Percentiles rank a stretch among this genome's conserved stretches.
These are phyloP conservation scores for Lactarius vividus DNA, from an alignment of 768 basidiomycete genomes.

Conservation along the genomic window DNA sequence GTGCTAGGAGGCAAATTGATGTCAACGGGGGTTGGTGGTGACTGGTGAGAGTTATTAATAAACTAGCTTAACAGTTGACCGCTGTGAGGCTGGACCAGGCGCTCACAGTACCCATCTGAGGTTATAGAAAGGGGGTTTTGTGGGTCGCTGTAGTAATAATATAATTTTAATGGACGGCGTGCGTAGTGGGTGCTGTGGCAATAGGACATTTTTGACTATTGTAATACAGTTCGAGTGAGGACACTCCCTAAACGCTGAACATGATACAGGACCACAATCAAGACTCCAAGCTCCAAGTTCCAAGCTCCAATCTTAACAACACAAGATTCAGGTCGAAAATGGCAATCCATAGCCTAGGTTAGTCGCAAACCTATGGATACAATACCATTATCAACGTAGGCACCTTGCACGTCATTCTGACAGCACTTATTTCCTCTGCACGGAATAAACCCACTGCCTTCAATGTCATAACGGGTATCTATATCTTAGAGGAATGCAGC, in stretches of 20 bases:
- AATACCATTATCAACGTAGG: no score
- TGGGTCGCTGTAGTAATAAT: background rate
- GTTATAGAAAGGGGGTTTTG: background rate
- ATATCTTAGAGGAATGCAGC: background rate
- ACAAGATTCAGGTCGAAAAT: background rate
- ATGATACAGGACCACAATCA: background rate
- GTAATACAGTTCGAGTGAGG: no score
- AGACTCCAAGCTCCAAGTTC: background rate
- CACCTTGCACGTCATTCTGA: no score
- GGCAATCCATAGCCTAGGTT: background rate
- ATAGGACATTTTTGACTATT: background rate
- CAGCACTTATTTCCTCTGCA: background rate
- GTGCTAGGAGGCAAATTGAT: background rate
- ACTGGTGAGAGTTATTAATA: background rate
- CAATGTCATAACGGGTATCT: conserved; percentile 17
- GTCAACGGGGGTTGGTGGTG: background rate
- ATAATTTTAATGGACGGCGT: background rate
- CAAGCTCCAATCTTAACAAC: background rate
- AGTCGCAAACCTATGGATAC: background rate
- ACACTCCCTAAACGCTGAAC: background rate
- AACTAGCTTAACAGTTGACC: no score
- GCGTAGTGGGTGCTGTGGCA: background rate
- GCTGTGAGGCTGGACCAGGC: no score
- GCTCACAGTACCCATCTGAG: background rate
- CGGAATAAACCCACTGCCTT: background rate